Conservation (phyloP, 495 filamentous ascomycete species). For the Penicillium goetzii region DNA sequence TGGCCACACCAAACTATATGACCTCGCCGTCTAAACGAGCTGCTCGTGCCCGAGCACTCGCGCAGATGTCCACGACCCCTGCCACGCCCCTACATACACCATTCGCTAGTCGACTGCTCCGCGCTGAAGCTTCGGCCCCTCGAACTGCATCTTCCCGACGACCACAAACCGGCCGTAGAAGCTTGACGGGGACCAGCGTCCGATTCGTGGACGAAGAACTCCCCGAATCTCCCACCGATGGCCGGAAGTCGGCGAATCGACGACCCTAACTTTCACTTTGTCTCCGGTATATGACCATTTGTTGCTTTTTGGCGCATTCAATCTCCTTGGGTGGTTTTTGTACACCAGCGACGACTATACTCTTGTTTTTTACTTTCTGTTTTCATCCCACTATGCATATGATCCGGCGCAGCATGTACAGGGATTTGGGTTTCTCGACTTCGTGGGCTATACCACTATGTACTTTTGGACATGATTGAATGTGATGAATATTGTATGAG, state of each 20-base stretch:
- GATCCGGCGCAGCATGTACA: slow-evolving; percentile 35
- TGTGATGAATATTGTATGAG: slow-evolving; percentile 18
- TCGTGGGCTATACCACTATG: slow-evolving; percentile 24
- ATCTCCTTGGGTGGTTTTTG: slow-evolving; percentile 12
- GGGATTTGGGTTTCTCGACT: slow-evolving; percentile 21
- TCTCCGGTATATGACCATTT: slow-evolving; percentile 19
- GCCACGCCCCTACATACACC: slow-evolving; percentile 51
- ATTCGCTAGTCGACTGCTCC: slow-evolving; percentile 49
- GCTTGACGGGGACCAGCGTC: slow-evolving; percentile 46
- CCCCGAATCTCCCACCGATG: slow-evolving; percentile 49
- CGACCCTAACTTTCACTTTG: slow-evolving; percentile 29
- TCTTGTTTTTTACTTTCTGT: slow-evolving; percentile 19
- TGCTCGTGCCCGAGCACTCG: slow-evolving; percentile 54
- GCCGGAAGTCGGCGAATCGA: slow-evolving; percentile 44
- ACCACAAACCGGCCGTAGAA: slow-evolving; percentile 37
- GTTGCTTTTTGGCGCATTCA: background rate
- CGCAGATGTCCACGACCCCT: slow-evolving; percentile 57
- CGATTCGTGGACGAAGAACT: slow-evolving; percentile 50
- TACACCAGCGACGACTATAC: slow-evolving; percentile 25
- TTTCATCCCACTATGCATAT: slow-evolving; percentile 32
- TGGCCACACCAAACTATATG: slow-evolving; percentile 57
- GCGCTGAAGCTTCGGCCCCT: slow-evolving; percentile 35
- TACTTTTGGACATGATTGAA: slow-evolving; percentile 35
- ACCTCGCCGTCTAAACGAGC: slow-evolving; percentile 62
- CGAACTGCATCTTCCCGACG: slow-evolving; percentile 35